A percentile compares a stretch with the other conserved stretches of the same genome.
These are phyloP conservation scores for Cyberlindnera americana DNA, from an alignment of 805 yeast genomes.

Conservation along the genomic window DNA sequence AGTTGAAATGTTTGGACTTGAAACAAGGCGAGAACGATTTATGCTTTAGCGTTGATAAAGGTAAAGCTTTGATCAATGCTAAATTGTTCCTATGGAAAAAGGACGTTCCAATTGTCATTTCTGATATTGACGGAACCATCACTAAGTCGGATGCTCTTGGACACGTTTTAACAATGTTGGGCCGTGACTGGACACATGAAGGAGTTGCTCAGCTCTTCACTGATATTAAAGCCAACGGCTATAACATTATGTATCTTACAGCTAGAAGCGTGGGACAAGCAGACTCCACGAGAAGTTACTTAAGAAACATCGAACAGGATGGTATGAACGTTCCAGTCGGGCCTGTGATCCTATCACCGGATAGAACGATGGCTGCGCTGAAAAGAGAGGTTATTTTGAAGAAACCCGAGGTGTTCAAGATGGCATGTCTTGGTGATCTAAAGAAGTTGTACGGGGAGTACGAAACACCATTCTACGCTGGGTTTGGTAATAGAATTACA, in stretches of 20 bases:
- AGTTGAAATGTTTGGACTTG: slow-evolving; percentile 67
- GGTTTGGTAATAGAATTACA: slow-evolving; percentile 94
- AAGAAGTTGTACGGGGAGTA: slow-evolving; percentile 59
- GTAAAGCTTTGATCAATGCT: slow-evolving; percentile 71
- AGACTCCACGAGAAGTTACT: slow-evolving; percentile 82
- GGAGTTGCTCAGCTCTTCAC: slow-evolving; percentile 91
- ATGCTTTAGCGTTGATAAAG: slow-evolving; percentile 75
- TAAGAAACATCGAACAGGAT: slow-evolving; percentile 73
- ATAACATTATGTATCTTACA: slow-evolving; percentile 88
- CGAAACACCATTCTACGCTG: slow-evolving; percentile 90
- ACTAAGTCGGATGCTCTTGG: slow-evolving; percentile 98
- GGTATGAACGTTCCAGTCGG: slow-evolving; percentile 77
- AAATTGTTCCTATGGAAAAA: slow-evolving; percentile 81
- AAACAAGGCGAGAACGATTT: slow-evolving; percentile 77
- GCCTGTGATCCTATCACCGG: slow-evolving; percentile 94
- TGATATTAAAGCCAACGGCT: slow-evolving; percentile 86
- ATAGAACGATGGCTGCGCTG: slow-evolving; percentile 93
- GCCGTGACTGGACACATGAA: slow-evolving; percentile 96
- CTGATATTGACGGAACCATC: slow-evolving; percentile 97
- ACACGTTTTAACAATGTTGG: slow-evolving; percentile 88
- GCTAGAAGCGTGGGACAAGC: slow-evolving; percentile 96
- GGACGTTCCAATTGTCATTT: slow-evolving; percentile 84
- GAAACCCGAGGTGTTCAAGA: slow-evolving; percentile 97
- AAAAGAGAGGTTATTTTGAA: slow-evolving; percentile 87
- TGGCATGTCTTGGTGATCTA: slow-evolving; percentile 92